Evolutionary conservation across 495 filamentous ascomycete genomes (phyloP), one percentile per base, ranked within the genome.

Genomic region (Hypoxylon subgilvum): DNA sequence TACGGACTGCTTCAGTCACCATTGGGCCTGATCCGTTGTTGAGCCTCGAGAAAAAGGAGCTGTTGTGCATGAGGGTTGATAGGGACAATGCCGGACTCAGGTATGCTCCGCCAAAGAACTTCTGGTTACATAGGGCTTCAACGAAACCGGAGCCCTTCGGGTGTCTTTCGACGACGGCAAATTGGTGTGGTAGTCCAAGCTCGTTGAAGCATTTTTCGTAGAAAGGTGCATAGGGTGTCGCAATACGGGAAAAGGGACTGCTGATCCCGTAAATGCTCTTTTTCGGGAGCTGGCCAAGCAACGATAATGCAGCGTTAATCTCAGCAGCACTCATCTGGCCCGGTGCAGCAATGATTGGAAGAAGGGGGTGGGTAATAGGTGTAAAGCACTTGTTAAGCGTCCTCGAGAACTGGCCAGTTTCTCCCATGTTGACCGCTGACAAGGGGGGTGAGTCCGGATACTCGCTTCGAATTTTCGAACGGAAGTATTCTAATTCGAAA

Each of bases 131-230:
- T 62, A 90, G 83, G 1, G 82, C 74, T 62, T 90, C 88, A 45
- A 80, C 66, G 18, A 65, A 72, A 34, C 86, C 76, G 0, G 84
- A 80, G 1, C 80, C 84, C 57, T 82, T 86, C 6, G 80, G 76
- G 1, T 84, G 84, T 32, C 87, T 79, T 68, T 92, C 89, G 12
- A 91, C 82, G n/a, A 85, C 86, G 22, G 81, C 83, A 65, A 92
- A 86, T 49, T 85, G 84, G 52, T 94, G 90, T 16, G 89, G 89
- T n/a, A 94, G 76, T 14, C 88, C 87, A 16, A 92, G 80, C 69
- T 94, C 90, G 67, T 94, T 94, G 70, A 94, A 86, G 64, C 89
- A 92, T 67, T 92, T 92, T 65, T 91, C 88, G 74, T 89, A 91
- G 68, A 92, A 93, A 67, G 89, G 86, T 10, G 88, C 87, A 62